phyloP scores from a whole-genome alignment of 2,329 filamentous ascomycete species.

The Cercospora sojina region DNA sequence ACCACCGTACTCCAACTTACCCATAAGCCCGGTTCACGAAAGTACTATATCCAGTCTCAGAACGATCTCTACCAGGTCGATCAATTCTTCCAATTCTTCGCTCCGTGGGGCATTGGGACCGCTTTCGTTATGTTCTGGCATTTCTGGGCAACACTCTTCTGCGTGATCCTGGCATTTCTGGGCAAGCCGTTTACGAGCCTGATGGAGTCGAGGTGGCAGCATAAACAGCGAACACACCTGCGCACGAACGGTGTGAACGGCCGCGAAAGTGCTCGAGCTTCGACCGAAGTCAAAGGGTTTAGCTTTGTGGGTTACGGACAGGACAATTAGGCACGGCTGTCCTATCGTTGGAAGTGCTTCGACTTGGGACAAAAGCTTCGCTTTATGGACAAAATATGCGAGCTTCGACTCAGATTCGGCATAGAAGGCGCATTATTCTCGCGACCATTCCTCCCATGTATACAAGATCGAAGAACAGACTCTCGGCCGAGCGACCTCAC shows the following conservation, averaged over 20 bases:
- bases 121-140: conserved; percentile 61
- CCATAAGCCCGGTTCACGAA: conserved; percentile 29
- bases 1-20: conserved; percentile 37
- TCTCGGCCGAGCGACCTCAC: background rate
- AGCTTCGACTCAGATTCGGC: background rate
- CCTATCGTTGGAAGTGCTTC: background rate
- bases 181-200: conserved; percentile 50
- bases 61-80: conserved; percentile 79
- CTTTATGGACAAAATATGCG: background rate
- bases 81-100: conserved; percentile 71
- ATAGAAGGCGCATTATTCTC: background rate
- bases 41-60: conserved; percentile 73
- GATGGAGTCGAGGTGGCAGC: conserved; percentile 13
- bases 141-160: conserved; percentile 61
- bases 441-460: background rate
- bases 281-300: conserved; percentile 2
- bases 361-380: background rate
- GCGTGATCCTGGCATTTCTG: conserved; percentile 57
- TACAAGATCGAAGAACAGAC: background rate
- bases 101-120: conserved; percentile 53
- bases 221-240: conserved; percentile 6
- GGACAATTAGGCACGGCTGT: background rate
- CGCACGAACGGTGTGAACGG: conserved; percentile 10
- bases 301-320: background rate
- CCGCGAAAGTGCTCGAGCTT: background rate